phyloP scores from a whole-genome alignment of 2,329 filamentous ascomycete genomes.

The Pyricularia sp. region DNA sequence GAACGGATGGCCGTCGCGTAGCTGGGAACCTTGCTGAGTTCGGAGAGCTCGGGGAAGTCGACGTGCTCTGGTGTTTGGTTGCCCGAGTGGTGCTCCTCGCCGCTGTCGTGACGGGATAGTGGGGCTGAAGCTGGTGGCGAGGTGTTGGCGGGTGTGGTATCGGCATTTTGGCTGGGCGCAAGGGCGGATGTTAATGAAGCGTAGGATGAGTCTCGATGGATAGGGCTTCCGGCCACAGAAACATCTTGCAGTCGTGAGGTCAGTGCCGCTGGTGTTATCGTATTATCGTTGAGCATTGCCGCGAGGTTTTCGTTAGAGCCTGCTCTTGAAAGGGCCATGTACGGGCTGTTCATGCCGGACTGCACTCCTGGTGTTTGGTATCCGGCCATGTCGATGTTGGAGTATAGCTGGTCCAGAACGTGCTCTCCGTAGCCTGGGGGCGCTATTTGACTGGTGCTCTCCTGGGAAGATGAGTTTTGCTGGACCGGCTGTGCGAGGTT shows the following conservation, averaged over 20 bases:
- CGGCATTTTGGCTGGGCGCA: neutral
- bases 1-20: conserved; percentile 62
- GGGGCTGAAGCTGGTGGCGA: conserved; percentile 30
- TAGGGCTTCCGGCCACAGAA: conserved; percentile 25
- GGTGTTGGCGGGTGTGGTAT: neutral
- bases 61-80: conserved; percentile 43
- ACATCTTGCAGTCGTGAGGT: conserved; percentile 61
- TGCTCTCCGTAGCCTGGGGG: conserved; percentile 92
- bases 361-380: conserved; percentile 62
- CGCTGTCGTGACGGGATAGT: conserved; percentile 41
- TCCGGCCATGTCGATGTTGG: conserved; percentile 69
- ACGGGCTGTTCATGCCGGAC: conserved; percentile 71
- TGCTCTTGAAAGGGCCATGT: conserved; percentile 56
- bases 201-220: conserved; percentile 30
- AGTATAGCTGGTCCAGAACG: conserved; percentile 79
- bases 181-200: neutral
- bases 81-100: conserved; percentile 32
- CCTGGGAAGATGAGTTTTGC: conserved; percentile 31
- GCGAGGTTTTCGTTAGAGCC: conserved; percentile 73
- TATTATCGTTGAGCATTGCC: conserved; percentile 35
- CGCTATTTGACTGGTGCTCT: conserved; percentile 30
- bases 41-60: conserved; percentile 46
- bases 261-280: conserved; percentile 37
- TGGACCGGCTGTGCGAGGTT: conserved; percentile 50
- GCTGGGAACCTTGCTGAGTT: conserved; percentile 61